Conservation (phyloP, 2,329 filamentous ascomycete genomes). For the Sclerotinia nivalis region DNA sequence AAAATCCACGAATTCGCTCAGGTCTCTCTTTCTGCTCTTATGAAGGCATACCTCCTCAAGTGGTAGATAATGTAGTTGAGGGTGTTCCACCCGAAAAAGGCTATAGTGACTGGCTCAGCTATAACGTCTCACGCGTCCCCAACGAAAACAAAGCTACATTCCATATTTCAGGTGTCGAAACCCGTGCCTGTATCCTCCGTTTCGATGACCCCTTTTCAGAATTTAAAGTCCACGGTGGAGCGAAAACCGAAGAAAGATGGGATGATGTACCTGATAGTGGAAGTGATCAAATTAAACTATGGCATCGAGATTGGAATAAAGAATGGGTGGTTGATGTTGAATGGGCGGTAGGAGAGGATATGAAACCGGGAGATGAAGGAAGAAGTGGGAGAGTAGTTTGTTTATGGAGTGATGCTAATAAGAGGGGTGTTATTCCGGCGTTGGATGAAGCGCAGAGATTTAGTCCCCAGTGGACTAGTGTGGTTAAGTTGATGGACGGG, state of each 20-base stretch:
- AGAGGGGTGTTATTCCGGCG: constrained; percentile 70
- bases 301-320: constrained; percentile 77
- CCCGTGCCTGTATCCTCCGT: constrained; percentile 72
- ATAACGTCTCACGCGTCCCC: constrained; percentile 55
- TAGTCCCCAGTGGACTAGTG: constrained; percentile 75
- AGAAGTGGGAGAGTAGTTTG: constrained; percentile 71
- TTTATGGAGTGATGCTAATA: constrained; percentile 85
- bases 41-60: constrained; percentile 64
- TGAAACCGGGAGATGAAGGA: constrained; percentile 42
- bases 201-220: constrained; percentile 68
- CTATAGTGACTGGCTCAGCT: constrained; percentile 62
- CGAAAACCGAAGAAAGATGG: constrained; percentile 60
- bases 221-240: constrained; percentile 63
- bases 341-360: constrained; percentile 49
- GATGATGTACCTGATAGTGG: constrained; percentile 63
- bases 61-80: constrained; percentile 52
- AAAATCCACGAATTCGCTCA: constrained; percentile 45
- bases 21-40: constrained; percentile 70
- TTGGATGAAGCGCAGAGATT: constrained; percentile 77
- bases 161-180: constrained; percentile 69
- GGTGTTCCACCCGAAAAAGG: constrained; percentile 47
- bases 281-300: constrained; percentile 70
- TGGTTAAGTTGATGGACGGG: constrained; percentile 74
- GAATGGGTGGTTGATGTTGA: constrained; percentile 71
- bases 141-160: constrained; percentile 58